These are phyloP conservation scores for Cytospora paraplurivora DNA, from an alignment of 2,329 filamentous ascomycete species.

Conservation along the genomic window DNA sequence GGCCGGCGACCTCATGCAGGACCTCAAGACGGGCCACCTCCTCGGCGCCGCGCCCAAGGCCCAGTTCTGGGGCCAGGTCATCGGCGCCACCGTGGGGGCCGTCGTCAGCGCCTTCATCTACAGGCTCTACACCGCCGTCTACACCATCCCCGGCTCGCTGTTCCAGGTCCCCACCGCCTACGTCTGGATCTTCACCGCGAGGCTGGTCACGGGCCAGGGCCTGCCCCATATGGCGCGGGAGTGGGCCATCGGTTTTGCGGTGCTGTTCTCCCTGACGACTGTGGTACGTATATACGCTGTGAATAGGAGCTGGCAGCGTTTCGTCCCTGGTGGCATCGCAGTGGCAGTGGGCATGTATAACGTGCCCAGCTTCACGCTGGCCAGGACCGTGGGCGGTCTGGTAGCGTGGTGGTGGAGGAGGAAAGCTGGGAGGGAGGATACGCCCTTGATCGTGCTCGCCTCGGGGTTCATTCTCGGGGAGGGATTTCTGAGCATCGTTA, in stretches of 20 bases:
- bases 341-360: conserved; percentile 77
- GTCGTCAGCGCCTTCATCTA: conserved; percentile 87
- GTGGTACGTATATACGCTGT: conserved; percentile 63
- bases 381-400: conserved; percentile 77
- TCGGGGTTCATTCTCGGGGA: conserved; percentile 89
- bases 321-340: conserved; percentile 89
- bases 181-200: conserved; percentile 96
- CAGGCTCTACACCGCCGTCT: conserved; percentile 82
- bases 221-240: conserved; percentile 81
- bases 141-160: conserved; percentile 81
- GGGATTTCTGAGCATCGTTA: conserved; percentile 88
- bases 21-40: conserved; percentile 93
- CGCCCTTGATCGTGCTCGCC: conserved; percentile 86
- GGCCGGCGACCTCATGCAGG: conserved; percentile 94
- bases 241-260: conserved; percentile 74
- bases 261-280: conserved; percentile 73
- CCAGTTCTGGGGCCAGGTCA: conserved; percentile 95
- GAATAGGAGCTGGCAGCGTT: conserved; percentile 67
- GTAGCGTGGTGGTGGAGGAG: conserved; percentile 76
- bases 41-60: conserved; percentile 90
- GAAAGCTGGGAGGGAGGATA: conserved; percentile 58
- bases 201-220: conserved; percentile 88
- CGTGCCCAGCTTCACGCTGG: conserved; percentile 91
- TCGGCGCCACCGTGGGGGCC: conserved; percentile 84
- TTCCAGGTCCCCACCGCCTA: conserved; percentile 95